Evolutionary conservation across 352 stramenopile species (phyloP), one percentile per base, ranked within the genome.

Genomic region (Globisporangium parvum): DNA sequence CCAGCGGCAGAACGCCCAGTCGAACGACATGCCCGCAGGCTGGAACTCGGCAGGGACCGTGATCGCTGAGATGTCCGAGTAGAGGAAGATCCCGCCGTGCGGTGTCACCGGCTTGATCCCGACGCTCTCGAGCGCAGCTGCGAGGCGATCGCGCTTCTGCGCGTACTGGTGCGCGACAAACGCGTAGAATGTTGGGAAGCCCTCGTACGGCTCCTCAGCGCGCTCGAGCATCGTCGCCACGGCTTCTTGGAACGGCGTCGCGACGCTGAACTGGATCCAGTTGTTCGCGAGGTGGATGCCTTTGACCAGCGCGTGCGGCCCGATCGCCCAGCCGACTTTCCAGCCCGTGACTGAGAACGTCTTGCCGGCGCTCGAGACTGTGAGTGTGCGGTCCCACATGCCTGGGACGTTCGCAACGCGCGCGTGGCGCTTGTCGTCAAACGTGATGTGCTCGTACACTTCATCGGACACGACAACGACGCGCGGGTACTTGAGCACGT

Each of bases 371-470:
- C 87, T 97, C 47, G 88, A 96, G 28, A 97, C 80, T 0, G 94
- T 92, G 8, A 98, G 72, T 40, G 85, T 96, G 57, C 84, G 80
- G 18, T 95, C 74, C 65, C 71, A 87, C 73, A 96, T 91, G 53
- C 87, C 78, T 24, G 89, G 80, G 49, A 96, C 69, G 49, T 67
- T 87, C 18, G 85, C 86, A 53, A 93, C 75, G 47, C 80, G 80
- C 54, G 78, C 69, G 57, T 91, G 76, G 50, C 72, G 66, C 45
- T 75, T 73, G 46, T 78, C 77, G 60, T 95, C 87, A 45, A 95
- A 96, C 45, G 93, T 75, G 60, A 98, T 98, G 73, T 97, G 97
- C 68, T 99, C 97, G 77, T 99, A 99, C 26, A 99, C 96, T 72
- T 99, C 97, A 73, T 99, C 97, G 23, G 90, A 98, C 41, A 99